These are phyloP conservation scores for Candida insectalens DNA, from an alignment of 805 yeast genomes.

Conservation along the genomic window DNA sequence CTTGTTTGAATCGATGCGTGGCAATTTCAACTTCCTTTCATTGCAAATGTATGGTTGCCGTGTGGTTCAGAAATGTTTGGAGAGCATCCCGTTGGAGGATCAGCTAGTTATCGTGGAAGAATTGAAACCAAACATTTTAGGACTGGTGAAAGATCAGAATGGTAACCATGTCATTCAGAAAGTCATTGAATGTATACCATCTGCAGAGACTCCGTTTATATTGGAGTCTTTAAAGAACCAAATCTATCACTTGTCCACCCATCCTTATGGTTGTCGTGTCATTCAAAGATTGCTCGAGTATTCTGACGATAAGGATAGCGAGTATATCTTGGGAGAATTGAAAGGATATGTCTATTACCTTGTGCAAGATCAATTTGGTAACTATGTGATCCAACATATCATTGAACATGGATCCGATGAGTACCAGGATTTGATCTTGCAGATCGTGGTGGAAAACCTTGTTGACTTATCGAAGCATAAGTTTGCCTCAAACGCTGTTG, in stretches of 20 bases:
- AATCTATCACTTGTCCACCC: constrained; percentile 81
- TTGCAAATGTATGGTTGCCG: constrained; percentile 97
- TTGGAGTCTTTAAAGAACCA: constrained; percentile 59
- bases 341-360: constrained; percentile 62
- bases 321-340: constrained; percentile 58
- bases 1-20: constrained; percentile 61
- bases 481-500: constrained; percentile 96
- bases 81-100: constrained; percentile 52
- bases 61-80: constrained; percentile 91
- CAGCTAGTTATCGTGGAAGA: constrained; percentile 65
- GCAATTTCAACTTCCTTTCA: constrained; percentile 65
- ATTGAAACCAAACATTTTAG: constrained; percentile 44
- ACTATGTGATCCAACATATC: constrained; percentile 94
- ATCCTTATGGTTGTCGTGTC: constrained; percentile 96
- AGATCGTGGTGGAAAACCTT: constrained; percentile 49
- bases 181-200: constrained; percentile 79
- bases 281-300: constrained; percentile 86
- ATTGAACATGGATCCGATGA: constrained; percentile 67
- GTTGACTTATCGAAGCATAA: constrained; percentile 89
- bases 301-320: constrained; percentile 57
- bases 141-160: constrained; percentile 87
- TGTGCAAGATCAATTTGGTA: constrained; percentile 95
- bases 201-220: constrained; percentile 58
- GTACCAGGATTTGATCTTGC: constrained; percentile 50
- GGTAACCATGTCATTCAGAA: constrained; percentile 98